These are phyloP conservation scores for Candida piceae DNA, from an alignment of 805 yeast genomes.

Conservation along the genomic window DNA sequence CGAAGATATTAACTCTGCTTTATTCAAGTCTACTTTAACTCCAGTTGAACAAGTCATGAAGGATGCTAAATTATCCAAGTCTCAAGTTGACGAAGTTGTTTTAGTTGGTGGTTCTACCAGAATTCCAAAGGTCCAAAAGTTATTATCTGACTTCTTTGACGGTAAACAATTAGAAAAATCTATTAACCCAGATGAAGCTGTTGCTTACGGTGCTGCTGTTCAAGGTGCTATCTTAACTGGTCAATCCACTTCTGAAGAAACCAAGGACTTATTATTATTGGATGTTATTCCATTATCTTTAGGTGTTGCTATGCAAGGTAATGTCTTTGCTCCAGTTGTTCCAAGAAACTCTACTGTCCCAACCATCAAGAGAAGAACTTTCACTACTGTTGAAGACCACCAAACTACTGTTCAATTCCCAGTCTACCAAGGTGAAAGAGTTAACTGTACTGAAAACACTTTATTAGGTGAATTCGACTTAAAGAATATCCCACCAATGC, in stretches of 20 bases:
- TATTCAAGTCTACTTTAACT: conserved; percentile 88
- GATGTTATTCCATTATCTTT: conserved; percentile 98
- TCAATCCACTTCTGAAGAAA: conserved; percentile 81
- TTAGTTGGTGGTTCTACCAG: conserved; percentile 98
- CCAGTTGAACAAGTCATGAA: conserved; percentile 94
- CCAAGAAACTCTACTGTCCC: conserved; percentile 99
- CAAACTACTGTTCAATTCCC: conserved; percentile 99
- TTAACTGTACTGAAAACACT: conserved; percentile 96
- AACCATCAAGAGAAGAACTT: conserved; percentile 97
- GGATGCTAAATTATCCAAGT: conserved; percentile 83
- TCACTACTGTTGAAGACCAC: conserved; percentile 98
- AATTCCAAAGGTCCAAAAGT: conserved; percentile 96
- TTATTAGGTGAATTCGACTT: conserved; percentile 97
- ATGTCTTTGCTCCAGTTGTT: conserved; percentile 97
- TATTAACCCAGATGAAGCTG: conserved; percentile 99
- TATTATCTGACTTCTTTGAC: conserved; percentile 90
- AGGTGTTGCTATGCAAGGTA: conserved; percentile 99
- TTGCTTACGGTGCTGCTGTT: conserved; percentile 99
- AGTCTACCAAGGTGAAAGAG: conserved; percentile 99
- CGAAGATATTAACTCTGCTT: conserved; percentile 90
- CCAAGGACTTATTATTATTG: conserved; percentile 90
- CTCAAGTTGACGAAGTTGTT: conserved; percentile 88
- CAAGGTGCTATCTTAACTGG: conserved; percentile 99
- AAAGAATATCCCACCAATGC: conserved; percentile 96
- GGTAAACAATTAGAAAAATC: conserved; percentile 96